Evolutionary conservation across 2,329 filamentous ascomycete genomes (phyloP), one percentile per base, ranked within the genome.

Genomic region (Colletotrichum tanaceti): DNA sequence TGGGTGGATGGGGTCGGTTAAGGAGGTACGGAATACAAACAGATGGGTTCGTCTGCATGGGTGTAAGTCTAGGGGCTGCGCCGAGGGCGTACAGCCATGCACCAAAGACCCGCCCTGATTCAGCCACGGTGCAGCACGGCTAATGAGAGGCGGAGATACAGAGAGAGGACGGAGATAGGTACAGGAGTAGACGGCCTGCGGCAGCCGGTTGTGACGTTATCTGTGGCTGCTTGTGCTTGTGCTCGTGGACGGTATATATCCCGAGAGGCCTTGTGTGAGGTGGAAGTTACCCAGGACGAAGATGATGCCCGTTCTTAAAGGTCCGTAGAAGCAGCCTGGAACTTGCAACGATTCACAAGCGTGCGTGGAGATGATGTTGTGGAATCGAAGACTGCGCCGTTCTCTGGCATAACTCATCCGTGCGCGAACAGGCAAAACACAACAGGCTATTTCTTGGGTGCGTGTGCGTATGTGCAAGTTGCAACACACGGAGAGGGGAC

Each of bases 361-460:
- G 32, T n/a, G 14, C 32, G 7, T 22, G 16, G 32, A 54, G 38
- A 63, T 63, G 67, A 70, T 46, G 67, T 68, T 13, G 57, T 58
- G 32, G 55, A 53, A 35, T 24, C 38, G 24, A 28, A 35, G 43
- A 28, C 62, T 47, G 53, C 55, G 65, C 65, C 65, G 50, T 52
- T 28, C 20, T 16, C 47, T 18, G 47, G 50, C 66, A 69, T 53
- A 35, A 35, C 18, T 22, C 43, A 38, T 50, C 62, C 13, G 32
- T 35, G 32, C 32, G 43, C 50, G 22, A 61, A 66, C 57, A 62
- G 38, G 55, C 65, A 65, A 41, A 41, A 55, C 24, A 50, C 20
- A 49, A 46, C 43, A 32, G 22, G 49, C 55, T 38, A 35, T 49
- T 38, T 54, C 38, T 59, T 49, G 32, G 47, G 32, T 35, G 32